Evolutionary conservation across 441 rosid species (phyloP).

Genomic region (Erodium chrysanthum): DNA sequence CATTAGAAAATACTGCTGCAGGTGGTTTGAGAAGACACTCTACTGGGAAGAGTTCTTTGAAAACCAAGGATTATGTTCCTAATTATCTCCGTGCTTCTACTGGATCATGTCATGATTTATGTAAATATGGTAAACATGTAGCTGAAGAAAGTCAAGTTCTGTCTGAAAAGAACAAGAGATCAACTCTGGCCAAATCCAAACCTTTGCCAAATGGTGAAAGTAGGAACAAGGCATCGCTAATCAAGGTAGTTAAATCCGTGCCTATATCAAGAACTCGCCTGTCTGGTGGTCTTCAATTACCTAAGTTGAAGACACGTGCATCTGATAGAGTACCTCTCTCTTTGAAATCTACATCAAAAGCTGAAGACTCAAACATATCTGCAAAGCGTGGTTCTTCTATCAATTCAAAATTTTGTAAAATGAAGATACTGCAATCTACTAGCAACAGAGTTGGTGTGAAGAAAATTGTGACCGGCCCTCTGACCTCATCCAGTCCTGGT

Average conservation of each 20-base stretch:
- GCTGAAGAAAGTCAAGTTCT: slow-evolving; percentile 25
- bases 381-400: too few relatives aligned
- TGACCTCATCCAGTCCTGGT: slow-evolving; percentile 23
- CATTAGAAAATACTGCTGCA: slow-evolving; percentile 17
- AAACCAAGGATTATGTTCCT: slow-evolving; percentile 23
- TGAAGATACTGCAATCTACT: too few relatives aligned
- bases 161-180: slow-evolving; percentile 24
- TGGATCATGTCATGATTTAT: slow-evolving; percentile 74
- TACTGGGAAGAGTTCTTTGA: slow-evolving; percentile 22
- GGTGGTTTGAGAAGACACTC: slow-evolving; percentile 37
- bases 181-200: neutral
- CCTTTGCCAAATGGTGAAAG: neutral
- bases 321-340: neutral
- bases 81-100: slow-evolving; percentile 60
- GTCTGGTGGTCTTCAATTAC: neutral
- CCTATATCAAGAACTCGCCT: neutral
- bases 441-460: slow-evolving; percentile 24
- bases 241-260: too few relatives aligned
- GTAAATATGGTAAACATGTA: slow-evolving; percentile 60
- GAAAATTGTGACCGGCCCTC: slow-evolving; percentile 15
- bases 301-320: neutral
- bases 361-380: neutral
- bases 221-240: too few relatives aligned
- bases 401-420: too few relatives aligned
- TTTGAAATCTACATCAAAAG: neutral